A percentile compares a stretch with the other conserved stretches of the same genome.
phyloP scores from a whole-genome alignment of 805 yeast genomes.

The Yarrowia phangngaensis region DNA sequence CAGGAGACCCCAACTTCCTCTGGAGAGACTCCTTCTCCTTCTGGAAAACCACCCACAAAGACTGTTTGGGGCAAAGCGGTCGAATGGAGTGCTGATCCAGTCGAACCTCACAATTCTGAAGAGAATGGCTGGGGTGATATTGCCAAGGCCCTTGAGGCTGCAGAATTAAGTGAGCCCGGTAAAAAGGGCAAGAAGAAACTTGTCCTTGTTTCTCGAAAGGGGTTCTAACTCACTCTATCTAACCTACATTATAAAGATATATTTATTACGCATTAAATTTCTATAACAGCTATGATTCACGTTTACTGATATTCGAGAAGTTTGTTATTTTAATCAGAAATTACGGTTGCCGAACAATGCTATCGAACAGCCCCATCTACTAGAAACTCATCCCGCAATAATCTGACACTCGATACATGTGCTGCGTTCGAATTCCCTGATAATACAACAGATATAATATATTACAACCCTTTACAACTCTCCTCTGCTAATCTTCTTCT shows the following conservation, averaged over 20 bases:
- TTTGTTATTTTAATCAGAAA: no score
- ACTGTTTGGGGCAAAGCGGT: constrained; percentile 32
- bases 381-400: no score
- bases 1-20: constrained; percentile 8
- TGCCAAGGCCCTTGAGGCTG: constrained; percentile 28
- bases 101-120: constrained; percentile 30
- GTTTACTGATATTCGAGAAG: no score
- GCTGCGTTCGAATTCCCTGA: no score
- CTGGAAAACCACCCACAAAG: constrained; percentile 25
- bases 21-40: constrained; percentile 12
- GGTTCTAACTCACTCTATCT: constrained; percentile 29
- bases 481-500: constrained; percentile 25
- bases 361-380: no score
- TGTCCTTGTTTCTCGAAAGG: constrained; percentile 32
- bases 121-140: constrained; percentile 30
- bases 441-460: no score
- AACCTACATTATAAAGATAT: no score
- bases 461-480: no score
- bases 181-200: constrained; percentile 35
- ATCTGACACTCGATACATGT: no score
- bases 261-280: no score
- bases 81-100: constrained; percentile 28
- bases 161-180: constrained; percentile 28
- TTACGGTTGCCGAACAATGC: no score
- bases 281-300: no score